Conservation (phyloP, 1,139 yeast species). For the Suhomyces maxii region DNA sequence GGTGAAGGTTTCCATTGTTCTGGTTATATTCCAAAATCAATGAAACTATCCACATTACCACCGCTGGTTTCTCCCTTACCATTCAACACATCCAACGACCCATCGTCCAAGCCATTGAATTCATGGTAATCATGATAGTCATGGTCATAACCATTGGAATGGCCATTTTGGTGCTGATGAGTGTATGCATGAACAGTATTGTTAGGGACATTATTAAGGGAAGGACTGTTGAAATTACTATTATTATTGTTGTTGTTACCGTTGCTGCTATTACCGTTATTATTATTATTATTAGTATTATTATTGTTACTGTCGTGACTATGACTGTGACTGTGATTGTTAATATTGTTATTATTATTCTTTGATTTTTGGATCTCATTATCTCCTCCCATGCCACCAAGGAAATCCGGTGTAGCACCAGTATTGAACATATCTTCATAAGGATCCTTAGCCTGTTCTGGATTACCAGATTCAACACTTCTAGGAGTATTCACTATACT, state of each 20-base stretch:
- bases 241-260: neutral
- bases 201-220: constrained; percentile 1
- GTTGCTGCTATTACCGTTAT: neutral
- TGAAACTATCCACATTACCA: constrained; percentile 17
- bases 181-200: constrained; percentile 11
- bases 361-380: constrained; percentile 1
- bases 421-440: constrained; percentile 13
- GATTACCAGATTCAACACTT: constrained; percentile 6
- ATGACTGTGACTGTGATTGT: constrained; percentile 1
- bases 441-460: constrained; percentile 1
- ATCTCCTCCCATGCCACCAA: constrained; percentile 13
- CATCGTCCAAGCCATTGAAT: constrained; percentile 1
- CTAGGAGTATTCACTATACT: constrained; percentile 10
- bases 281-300: neutral
- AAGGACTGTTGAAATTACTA: constrained; percentile 5
- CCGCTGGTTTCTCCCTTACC: constrained; percentile 2
- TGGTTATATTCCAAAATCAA: constrained; percentile 15
- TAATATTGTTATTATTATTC: constrained; percentile 1
- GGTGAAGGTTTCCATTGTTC: neutral
- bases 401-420: constrained; percentile 34
- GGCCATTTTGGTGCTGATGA: constrained; percentile 9
- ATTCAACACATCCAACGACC: neutral
- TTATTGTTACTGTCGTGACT: too few species aligned
- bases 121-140: constrained; percentile 8
- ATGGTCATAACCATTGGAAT: constrained; percentile 3